Evolutionary conservation across 176 grass and related monocot species (phyloP).

Genomic region (Thinopyrum elongatum): DNA sequence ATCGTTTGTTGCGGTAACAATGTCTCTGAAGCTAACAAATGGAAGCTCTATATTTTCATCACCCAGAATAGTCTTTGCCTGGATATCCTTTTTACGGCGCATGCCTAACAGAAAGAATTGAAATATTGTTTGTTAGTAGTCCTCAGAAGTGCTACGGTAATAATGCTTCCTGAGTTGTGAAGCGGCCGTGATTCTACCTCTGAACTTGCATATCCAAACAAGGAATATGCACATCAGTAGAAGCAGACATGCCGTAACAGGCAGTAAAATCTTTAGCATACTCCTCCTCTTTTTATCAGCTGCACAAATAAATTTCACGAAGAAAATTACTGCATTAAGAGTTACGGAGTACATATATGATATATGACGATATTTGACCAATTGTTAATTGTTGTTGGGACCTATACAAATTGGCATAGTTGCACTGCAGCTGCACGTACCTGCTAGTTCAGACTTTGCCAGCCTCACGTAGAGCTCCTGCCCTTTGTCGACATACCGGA

Average conservation of each 20-base stretch:
- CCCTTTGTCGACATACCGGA: too few species aligned
- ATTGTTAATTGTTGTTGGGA: not conserved
- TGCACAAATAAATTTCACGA: not conserved
- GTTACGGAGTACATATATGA: too few species aligned
- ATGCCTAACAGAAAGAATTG: not conserved
- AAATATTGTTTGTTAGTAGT: not conserved
- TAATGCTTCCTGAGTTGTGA: not conserved
- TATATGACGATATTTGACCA: too few species aligned
- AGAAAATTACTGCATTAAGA: too few species aligned
- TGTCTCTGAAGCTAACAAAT: slow-evolving; percentile 39
- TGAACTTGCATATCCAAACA: slow-evolving; percentile 14
- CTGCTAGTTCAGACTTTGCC: slow-evolving; percentile 16
- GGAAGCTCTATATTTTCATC: slow-evolving; percentile 35
- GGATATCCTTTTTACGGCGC: not conserved
- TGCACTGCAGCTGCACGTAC: too few species aligned
- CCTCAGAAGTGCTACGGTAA: not conserved
- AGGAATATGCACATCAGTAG: not conserved
- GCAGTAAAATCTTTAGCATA: not conserved
- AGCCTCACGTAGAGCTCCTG: too few species aligned
- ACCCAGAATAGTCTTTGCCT: not conserved
- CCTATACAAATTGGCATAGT: too few species aligned
- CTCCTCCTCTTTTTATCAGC: not conserved
- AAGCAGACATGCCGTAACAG: not conserved
- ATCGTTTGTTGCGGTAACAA: slow-evolving; percentile 40
- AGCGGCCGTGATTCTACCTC: slow-evolving; percentile 11